Evolutionary conservation across 306 rosid genomes (phyloP).

Genomic region (Biancaea sappan): DNA sequence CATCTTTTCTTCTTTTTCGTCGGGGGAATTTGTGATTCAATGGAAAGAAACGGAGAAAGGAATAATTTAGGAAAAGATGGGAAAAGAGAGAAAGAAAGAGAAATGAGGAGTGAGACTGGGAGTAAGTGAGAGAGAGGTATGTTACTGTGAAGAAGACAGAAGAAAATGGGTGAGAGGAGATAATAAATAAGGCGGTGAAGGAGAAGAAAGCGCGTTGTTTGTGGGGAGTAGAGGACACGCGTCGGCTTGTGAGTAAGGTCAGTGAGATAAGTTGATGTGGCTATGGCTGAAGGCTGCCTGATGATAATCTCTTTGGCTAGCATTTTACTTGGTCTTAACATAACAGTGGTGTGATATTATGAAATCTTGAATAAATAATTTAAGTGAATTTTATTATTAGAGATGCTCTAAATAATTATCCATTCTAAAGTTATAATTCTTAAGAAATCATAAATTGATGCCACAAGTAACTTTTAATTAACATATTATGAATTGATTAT

Average conservation of each 20-base stretch:
- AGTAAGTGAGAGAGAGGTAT: too few relatives aligned
- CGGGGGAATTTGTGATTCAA: neutral
- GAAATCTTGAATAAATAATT: too few relatives aligned
- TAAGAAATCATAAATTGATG: too few relatives aligned
- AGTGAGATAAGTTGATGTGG: conserved; percentile 24
- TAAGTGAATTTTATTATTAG: too few relatives aligned
- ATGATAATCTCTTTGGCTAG: too few relatives aligned
- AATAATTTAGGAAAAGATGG: neutral
- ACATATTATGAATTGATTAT: too few relatives aligned
- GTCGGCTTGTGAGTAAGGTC: conserved; percentile 52
- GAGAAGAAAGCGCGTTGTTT: conserved; percentile 77
- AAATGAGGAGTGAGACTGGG: neutral
- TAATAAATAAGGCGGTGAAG: conserved; percentile 17
- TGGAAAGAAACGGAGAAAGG: neutral
- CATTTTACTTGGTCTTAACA: too few relatives aligned
- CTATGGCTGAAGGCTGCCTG: conserved; percentile 22
- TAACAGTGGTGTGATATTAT: too few relatives aligned
- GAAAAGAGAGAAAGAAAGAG: neutral
- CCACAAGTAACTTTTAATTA: too few relatives aligned
- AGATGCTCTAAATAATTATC: too few relatives aligned
- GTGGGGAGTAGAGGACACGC: conserved; percentile 59
- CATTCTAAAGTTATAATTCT: too few relatives aligned
- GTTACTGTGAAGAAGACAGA: conserved; percentile 48
- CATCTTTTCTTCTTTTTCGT: neutral
- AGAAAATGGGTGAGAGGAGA: conserved; percentile 18